phyloP scores from a whole-genome alignment of 176 grass and related monocot genomes.

The Bromus sterilis region DNA sequence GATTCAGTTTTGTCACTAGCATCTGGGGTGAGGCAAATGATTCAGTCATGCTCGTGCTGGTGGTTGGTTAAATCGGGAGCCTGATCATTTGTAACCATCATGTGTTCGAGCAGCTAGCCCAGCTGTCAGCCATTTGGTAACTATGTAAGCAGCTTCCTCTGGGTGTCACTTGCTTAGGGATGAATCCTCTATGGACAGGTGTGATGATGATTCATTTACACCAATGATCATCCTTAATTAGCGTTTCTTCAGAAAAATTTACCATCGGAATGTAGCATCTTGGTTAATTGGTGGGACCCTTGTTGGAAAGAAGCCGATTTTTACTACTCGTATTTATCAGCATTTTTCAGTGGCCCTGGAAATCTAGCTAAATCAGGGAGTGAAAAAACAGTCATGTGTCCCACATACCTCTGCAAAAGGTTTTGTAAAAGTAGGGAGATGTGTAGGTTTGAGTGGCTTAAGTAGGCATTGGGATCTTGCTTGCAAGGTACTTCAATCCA shows the following conservation, averaged over 20 bases:
- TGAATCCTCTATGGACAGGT: constrained; percentile 17
- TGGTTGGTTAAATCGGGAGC: constrained; percentile 29
- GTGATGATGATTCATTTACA: constrained; percentile 21
- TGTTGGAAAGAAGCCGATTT: neutral
- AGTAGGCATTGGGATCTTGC: constrained; percentile 23
- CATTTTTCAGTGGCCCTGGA: neutral
- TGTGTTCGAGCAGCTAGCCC: neutral
- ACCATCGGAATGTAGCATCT: constrained; percentile 12
- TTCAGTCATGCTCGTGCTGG: constrained; percentile 30
- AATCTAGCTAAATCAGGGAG: neutral
- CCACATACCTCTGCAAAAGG: neutral
- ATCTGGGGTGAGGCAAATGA: constrained; percentile 23
- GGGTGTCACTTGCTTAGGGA: constrained; percentile 31
- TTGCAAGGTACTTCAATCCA: constrained; percentile 68
- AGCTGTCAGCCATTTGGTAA: neutral
- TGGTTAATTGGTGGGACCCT: neutral
- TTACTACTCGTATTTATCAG: neutral
- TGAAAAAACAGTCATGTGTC: neutral
- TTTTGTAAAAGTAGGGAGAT: constrained; percentile 25
- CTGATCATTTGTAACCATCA: constrained; percentile 7
- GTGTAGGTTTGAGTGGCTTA: constrained; percentile 33
- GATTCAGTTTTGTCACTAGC: constrained; percentile 7
- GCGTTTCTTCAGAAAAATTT: constrained; percentile 31
- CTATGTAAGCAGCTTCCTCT: constrained; percentile 20
- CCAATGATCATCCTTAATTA: constrained; percentile 15